A percentile compares a stretch with the other conserved stretches of the same genome.
Conservation (phyloP, 2,329 filamentous ascomycete species). For the Fusarium bactridioides region DNA sequence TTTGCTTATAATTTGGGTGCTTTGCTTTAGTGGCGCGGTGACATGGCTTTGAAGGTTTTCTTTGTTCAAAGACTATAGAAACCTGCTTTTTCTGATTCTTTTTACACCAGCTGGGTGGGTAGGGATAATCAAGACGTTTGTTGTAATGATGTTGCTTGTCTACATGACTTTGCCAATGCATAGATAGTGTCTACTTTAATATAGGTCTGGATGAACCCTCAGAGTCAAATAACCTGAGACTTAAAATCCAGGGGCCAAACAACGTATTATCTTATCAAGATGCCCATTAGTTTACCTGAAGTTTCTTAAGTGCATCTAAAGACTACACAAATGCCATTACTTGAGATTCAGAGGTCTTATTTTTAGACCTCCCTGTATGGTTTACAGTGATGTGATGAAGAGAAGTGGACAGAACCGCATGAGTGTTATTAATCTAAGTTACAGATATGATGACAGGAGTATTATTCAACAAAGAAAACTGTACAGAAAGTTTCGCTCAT, state of each 20-base stretch:
- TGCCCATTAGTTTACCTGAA: background rate
- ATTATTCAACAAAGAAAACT: constrained; percentile 16
- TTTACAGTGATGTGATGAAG: background rate
- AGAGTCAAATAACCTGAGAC: background rate
- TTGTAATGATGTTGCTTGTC: constrained; percentile 34
- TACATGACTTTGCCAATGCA: constrained; percentile 6
- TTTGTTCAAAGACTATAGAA: constrained; percentile 11
- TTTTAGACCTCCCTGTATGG: background rate
- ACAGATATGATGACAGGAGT: constrained; percentile 15
- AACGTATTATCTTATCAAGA: background rate
- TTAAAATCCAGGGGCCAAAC: background rate
- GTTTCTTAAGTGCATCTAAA: background rate
- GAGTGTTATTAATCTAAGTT: constrained; percentile 24
- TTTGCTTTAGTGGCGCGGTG: constrained; percentile 9
- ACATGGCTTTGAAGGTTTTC: constrained; percentile 5
- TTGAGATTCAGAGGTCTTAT: background rate
- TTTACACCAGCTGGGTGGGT: constrained; percentile 2
- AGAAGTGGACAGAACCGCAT: background rate
- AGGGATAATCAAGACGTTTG: constrained; percentile 5
- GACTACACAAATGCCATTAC: background rate
- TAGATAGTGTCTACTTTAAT: constrained; percentile 22
- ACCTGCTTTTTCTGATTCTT: constrained; percentile 5
- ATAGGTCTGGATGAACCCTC: constrained; percentile 1
- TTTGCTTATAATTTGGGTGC: constrained; percentile 14
- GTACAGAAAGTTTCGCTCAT: background rate